These are phyloP conservation scores for Scedosporium dehoogii DNA, from an alignment of 2,329 filamentous ascomycete species.

Conservation along the genomic window DNA sequence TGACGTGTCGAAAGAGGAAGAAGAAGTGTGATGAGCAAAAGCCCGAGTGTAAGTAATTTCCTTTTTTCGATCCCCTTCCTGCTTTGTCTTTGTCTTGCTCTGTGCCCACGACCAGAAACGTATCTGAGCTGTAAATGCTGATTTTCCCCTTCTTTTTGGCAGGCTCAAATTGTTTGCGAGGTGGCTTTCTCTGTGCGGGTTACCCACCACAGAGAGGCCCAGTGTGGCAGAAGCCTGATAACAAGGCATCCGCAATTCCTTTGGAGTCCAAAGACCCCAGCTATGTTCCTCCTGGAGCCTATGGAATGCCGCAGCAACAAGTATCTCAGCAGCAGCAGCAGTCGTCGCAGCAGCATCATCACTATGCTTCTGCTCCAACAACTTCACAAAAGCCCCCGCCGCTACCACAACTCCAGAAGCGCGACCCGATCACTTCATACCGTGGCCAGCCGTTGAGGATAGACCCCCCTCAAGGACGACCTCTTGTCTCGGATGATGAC, in stretches of 20 bases:
- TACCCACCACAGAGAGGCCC: conserved; percentile 72
- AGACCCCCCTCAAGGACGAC: conserved; percentile 50
- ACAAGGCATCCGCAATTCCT: conserved; percentile 57
- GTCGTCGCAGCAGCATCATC: conserved; percentile 13
- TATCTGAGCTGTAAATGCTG: neutral
- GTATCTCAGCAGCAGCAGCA: conserved; percentile 6
- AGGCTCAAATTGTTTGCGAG: conserved; percentile 85
- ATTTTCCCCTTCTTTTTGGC: neutral
- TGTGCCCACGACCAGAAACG: too few relatives aligned
- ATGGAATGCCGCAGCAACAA: conserved; percentile 45
- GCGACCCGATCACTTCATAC: conserved; percentile 49
- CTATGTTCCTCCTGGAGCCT: conserved; percentile 51
- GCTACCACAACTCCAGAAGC: conserved; percentile 25
- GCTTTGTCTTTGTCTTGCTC: neutral
- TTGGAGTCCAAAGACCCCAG: conserved; percentile 74
- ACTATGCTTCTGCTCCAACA: conserved; percentile 18
- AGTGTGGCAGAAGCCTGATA: conserved; percentile 66
- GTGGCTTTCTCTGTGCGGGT: conserved; percentile 83
- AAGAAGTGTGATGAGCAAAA: conserved; percentile 97
- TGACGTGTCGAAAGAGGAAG: conserved; percentile 85
- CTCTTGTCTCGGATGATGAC: conserved; percentile 48
- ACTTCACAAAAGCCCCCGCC: conserved; percentile 13
- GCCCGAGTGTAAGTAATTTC: conserved; percentile 72
- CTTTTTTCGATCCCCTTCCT: neutral
- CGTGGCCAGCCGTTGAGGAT: conserved; percentile 53